Base-by-base conservation (phyloP, 1,284 basidiomycete species). In the Sanguinoderma infundibulare region DNA sequence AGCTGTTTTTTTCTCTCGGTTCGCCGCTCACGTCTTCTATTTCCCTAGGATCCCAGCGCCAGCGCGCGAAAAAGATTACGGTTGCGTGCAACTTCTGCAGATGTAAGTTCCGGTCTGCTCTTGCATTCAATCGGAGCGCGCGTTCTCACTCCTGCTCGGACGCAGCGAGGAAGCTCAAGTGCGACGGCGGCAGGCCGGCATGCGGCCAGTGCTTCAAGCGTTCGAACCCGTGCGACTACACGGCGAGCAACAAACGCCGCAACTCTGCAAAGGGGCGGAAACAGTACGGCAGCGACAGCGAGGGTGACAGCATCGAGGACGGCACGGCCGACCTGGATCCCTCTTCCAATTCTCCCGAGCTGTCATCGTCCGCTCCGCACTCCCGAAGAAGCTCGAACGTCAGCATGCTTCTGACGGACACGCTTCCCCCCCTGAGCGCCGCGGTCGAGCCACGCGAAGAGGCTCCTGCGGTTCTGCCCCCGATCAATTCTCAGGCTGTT, bases 71-170 rank as follows among this genome's bases (percentile, higher is more conserved):
- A 79, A 92, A 92, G 76, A 92, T 92, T 59, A 91, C 88, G 20
- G 90, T 92, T 53, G 90, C 90, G 52, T 93, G 90, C 78, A 92
- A 92, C 74, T 93, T 93, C 75, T 93, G 90, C 77, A 87, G 90
- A 64, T 92, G 90, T 92, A 73, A 78, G 90, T 81, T 30, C 51
- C 35, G 38, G 36, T 53, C 49, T 53, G 24, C 40, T 47, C 44
- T 62, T 53, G 53, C 44, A 61, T 32, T 28, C 53, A 57, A 39
- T 40, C 32, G 10, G 49, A 22, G 9, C 49, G 34, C 55, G 59
- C n/a, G 58, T 57, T 56, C 62, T 62, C 56, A 59, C 60, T n/a
- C 67, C 69, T 66, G 40, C 52, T 32, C 36, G 34, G 52, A 30
- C 44, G 55, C 65, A 92, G 90, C 91, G 47, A 85, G 91, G 61